Base-by-base conservation (phyloP, 108 stramenopile genomes). In the Cyclotella sp. region DNA sequence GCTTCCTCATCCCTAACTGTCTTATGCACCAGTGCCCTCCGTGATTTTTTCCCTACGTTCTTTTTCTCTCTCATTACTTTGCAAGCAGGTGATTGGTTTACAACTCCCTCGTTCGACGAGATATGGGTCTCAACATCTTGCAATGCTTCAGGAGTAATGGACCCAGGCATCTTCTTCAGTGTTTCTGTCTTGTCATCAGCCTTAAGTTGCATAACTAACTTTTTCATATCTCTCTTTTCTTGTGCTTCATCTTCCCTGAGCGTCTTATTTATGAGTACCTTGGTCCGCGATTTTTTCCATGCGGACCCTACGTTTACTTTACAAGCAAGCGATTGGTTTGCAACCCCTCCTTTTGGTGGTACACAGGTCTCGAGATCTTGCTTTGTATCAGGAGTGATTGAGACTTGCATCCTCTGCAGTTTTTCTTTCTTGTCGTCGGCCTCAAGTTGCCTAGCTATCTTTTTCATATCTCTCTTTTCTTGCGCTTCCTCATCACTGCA, bases 381-480 rank as follows among this genome's bases (percentile, higher is more conserved):
- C 34, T 34, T 6, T 34, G 34, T 34, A 34, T 2, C 34, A 34
- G 34, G 34, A 34, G 34, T 34, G 2, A 6, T 34, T 6, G 34
- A 34, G 6, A 6, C 2, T 34, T 34, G 34, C 34, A 34, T 34
- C 24, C 6, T 26, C 55, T 55, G 9, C 55, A 1, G n/a, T 12
- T 55, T 22, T 26, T 55, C 55, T 24, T 55, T 55, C 55, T 55
- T 22, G n/a, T 55, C 0, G n/a, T 55, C 55, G 8, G n/a, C 22
- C 24, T 26, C 24, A 26, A 55, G 55, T 26, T 24, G 19, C 24
- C 0, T 26, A 3, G 8, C 24, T 12, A 55, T 5, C 55, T 22
- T 26, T 26, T 55, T 55, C 19, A 55, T 55, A 26, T 55, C 55
- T 26, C 24, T 24, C 21, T 55, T 55, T 22, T 55, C 55, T 55